Evolutionary conservation across 371 early-diverging fungal genomes (phyloP).

Genomic region (Zancudomyces culisetae): DNA sequence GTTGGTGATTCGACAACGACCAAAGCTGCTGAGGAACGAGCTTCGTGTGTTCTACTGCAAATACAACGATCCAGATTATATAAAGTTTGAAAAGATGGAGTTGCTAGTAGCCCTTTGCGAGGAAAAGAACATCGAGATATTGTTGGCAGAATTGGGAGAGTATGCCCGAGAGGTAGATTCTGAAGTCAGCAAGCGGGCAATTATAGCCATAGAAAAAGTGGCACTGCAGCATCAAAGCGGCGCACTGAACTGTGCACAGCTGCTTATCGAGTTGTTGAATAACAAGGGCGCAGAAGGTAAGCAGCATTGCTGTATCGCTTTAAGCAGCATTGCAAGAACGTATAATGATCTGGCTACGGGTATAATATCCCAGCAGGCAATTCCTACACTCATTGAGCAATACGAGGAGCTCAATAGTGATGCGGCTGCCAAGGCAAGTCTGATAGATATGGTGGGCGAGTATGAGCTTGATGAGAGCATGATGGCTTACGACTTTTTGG

Average conservation of each 20-base stretch:
- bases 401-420: neutral
- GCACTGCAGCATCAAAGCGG: slow-evolving; percentile 81
- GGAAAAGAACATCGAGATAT: slow-evolving; percentile 57
- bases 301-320: neutral
- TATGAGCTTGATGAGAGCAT: slow-evolving; percentile 72
- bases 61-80: slow-evolving; percentile 92
- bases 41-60: slow-evolving; percentile 87
- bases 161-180: slow-evolving; percentile 92
- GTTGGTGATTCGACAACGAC: slow-evolving; percentile 62
- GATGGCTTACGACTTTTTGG: slow-evolving; percentile 61
- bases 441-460: slow-evolving; percentile 95
- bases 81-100: slow-evolving; percentile 82
- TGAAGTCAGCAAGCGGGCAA: slow-evolving; percentile 83
- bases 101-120: slow-evolving; percentile 67
- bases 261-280: slow-evolving; percentile 73
- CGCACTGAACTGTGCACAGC: slow-evolving; percentile 70
- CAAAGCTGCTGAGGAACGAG: slow-evolving; percentile 63
- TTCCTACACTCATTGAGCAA: slow-evolving; percentile 27
- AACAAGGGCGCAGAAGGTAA: slow-evolving; percentile 26
- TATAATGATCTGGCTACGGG: slow-evolving; percentile 85
- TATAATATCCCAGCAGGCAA: slow-evolving; percentile 80
- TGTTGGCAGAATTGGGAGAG: slow-evolving; percentile 81
- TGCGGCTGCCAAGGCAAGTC: slow-evolving; percentile 64
- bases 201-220: slow-evolving; percentile 78
- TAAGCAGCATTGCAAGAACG: neutral